These are phyloP conservation scores for Voacanga thouarsii DNA, from an alignment of 257 asterid genomes.

Conservation along the genomic window DNA sequence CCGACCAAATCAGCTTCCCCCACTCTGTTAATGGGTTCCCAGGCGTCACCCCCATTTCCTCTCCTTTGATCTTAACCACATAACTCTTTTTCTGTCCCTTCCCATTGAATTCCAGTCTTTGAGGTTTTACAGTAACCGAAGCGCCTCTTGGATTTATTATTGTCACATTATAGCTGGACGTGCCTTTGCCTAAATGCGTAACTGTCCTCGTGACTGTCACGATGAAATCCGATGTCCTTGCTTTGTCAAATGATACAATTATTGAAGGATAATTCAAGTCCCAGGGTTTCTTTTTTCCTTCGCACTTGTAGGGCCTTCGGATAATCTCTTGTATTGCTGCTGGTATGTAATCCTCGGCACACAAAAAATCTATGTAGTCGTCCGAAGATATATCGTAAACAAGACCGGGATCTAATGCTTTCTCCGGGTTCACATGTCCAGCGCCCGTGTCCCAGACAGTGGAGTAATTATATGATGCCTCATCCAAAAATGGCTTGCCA, in stretches of 20 bases:
- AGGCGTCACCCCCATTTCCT: conserved; percentile 32
- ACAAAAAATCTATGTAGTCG: conserved; percentile 64
- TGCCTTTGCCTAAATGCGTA: conserved; percentile 44
- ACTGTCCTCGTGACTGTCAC: conserved; percentile 45
- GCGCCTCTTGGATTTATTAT: conserved; percentile 45
- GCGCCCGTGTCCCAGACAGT: conserved; percentile 66
- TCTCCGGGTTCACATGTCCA: conserved; percentile 75
- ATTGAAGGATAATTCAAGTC: conserved; percentile 77
- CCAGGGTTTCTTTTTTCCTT: conserved; percentile 50
- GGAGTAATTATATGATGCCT: conserved; percentile 43
- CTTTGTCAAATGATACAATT: conserved; percentile 39
- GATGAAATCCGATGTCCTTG: neutral
- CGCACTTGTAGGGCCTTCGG: conserved; percentile 35
- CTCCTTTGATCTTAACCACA: conserved; percentile 42
- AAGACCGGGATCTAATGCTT: conserved; percentile 73
- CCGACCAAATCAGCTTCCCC: conserved; percentile 68
- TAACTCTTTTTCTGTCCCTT: conserved; percentile 55
- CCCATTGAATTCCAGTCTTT: conserved; percentile 33
- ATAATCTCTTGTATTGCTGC: conserved; percentile 40
- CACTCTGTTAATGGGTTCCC: conserved; percentile 40
- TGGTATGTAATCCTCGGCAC: conserved; percentile 50
- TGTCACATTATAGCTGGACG: conserved; percentile 31
- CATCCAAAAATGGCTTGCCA: conserved; percentile 57
- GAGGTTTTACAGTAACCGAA: conserved; percentile 41
- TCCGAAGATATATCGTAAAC: conserved; percentile 49